Conservation (phyloP, 768 basidiomycete genomes). For the Termitomyces sp. region DNA sequence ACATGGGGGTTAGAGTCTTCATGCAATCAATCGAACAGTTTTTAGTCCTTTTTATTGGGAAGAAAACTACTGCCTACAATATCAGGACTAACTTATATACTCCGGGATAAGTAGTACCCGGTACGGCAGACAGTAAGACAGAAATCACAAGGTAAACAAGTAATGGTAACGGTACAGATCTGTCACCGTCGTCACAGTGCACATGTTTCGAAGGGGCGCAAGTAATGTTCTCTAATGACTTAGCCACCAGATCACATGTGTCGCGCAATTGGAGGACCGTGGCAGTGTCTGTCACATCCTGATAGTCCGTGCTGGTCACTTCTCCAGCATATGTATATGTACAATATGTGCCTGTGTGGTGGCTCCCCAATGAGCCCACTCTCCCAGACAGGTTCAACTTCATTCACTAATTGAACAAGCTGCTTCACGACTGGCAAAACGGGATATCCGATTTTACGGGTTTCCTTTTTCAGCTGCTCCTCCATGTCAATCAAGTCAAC, state of each 20-base stretch:
- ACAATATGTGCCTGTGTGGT: constrained; percentile 35
- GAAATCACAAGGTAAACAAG: too few species aligned
- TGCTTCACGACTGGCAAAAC: constrained; percentile 39
- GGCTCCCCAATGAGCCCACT: constrained; percentile 43
- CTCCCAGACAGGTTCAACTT: constrained; percentile 26
- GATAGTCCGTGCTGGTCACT: background rate
- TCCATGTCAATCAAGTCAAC: constrained; percentile 32
- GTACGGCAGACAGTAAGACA: too few species aligned
- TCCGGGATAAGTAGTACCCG: too few species aligned
- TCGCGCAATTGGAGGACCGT: constrained; percentile 35
- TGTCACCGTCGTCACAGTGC: constrained; percentile 8
- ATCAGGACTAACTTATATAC: too few species aligned
- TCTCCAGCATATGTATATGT: background rate
- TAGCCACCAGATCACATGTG: constrained; percentile 28
- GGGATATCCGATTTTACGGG: constrained; percentile 38
- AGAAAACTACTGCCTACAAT: too few species aligned
- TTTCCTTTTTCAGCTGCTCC: constrained; percentile 30
- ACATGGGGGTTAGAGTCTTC: too few species aligned
- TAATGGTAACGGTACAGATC: too few species aligned
- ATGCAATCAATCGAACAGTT: too few species aligned
- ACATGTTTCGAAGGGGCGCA: too few species aligned
- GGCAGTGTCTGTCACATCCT: constrained; percentile 46
- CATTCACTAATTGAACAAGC: constrained; percentile 32
- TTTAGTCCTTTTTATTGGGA: too few species aligned
- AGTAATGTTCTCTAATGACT: constrained; percentile 23